Base-by-base conservation (phyloP, 306 rosid species). In the Lathyrus sativus region DNA sequence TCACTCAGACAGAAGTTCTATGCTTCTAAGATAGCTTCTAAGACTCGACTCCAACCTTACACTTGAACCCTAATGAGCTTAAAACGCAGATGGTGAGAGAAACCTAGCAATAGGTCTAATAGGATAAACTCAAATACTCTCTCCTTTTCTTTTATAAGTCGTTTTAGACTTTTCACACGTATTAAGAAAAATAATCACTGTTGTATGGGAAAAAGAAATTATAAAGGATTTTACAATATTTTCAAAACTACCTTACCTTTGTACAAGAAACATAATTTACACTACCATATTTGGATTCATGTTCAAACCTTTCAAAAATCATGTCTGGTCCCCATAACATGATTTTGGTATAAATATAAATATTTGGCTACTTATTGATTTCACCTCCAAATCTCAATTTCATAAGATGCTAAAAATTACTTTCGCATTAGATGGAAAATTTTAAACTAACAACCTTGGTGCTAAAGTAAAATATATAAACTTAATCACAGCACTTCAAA, bases 261-360 rank as follows among this genome's bases (percentile, higher is more conserved):
- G 45, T 37, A 54, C 43, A 73, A 70, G 9, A 61, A 58, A 38
- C 62, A 66, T 51, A 67, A 73, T 11, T 45, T 19, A 45, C 13
- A 4, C 17, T 17, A 26, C 22, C 43, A 26, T 3, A 26, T 26
- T 58, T 39, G 67, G 35, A 11, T 62, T 62, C 12, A 33, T 62
- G 50, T 39, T 41, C 67, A 62, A 59, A 18, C 67, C 31, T 11
- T 6, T 62, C 11, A 39, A 50, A 56, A 62, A 41, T 37, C 31
- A 17, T 37, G 46, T 15, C 2, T 6, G n/a, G 19, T 60, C 66
- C 14, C 9, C 8, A 29, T 38, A 37, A 11, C 9, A 4, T 35
- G 46, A 60, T 60, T 60, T 60, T 17, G 46, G 46, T 37, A 60
- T 9, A 17, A 17, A 38, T 37, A 17, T 35, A 37, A 19, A 17